Conservation (phyloP, 345 rosid species). For the Streptanthus diversifolius region DNA sequence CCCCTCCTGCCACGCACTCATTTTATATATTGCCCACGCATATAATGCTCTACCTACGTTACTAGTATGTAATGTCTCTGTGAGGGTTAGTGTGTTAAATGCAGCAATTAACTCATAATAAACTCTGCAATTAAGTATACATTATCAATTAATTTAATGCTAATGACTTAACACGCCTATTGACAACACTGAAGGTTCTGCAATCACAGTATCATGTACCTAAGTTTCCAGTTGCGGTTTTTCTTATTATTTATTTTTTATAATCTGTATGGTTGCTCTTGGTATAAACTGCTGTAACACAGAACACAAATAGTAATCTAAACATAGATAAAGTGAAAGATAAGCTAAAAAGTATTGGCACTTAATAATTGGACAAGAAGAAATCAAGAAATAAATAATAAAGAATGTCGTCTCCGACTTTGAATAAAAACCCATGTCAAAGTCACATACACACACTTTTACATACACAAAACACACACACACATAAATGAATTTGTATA, state of each 20-base stretch:
- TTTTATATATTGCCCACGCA: background rate
- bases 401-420: slow-evolving; percentile 28
- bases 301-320: slow-evolving; percentile 1
- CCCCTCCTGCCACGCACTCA: slow-evolving; percentile 14
- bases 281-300: slow-evolving; percentile 18
- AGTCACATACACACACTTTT: slow-evolving; percentile 28
- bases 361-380: slow-evolving; percentile 20
- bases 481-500: background rate
- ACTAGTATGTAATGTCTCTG: background rate
- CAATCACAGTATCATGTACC: background rate
- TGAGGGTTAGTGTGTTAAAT: slow-evolving; percentile 11
- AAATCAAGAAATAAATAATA: slow-evolving; percentile 4
- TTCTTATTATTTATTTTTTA: background rate
- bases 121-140: background rate
- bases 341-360: slow-evolving; percentile 12
- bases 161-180: background rate
- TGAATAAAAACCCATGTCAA: slow-evolving; percentile 25
- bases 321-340: slow-evolving; percentile 22
- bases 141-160: background rate
- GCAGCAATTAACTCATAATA: slow-evolving; percentile 6
- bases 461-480: slow-evolving; percentile 7
- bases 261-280: background rate
- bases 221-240: background rate
- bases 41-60: background rate
- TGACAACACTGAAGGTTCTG: background rate